Base-by-base conservation (phyloP, 2,329 filamentous ascomycete genomes). In the Nannizziopsis barbatae region DNA sequence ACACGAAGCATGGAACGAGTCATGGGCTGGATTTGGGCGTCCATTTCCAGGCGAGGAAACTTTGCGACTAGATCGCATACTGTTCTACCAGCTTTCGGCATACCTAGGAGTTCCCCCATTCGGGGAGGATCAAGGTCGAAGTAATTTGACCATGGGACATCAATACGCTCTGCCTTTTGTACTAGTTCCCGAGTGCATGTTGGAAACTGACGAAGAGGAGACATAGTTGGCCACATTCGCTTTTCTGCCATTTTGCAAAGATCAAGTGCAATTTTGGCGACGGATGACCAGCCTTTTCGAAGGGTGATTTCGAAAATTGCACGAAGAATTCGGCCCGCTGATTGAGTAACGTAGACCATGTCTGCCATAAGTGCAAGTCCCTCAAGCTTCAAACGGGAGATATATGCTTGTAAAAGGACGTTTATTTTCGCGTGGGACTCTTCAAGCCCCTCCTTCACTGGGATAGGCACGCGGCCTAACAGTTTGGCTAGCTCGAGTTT, bases 191-290 rank as follows among this genome's bases (percentile, higher is more conserved):
- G 75, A 2, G 89, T 81, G 60, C 88, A 95, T 35, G 73, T 71
- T 2, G 84, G 79, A 62, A 98, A 98, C 61, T 98, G 92, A 47
- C 92, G 80, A 30, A 98, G 74, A 9, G 93, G 92, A 33, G 87
- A 86, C 92, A 96, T 98, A 5, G 90, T 96, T 11, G 90, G 89
- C 92, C 92, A 98, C 93, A 98, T 98, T 43, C 93, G 79, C 74
- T 95, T 95, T 72, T 98, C 92, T 0, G 90, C 92, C 87, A 95
- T 96, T 71, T 98, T 98, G 71, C 93, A 98, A 46, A 98, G 76
- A 58, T 95, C 86, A 37, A 98, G 73, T 0, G 92, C 89, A 53
- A 84, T 87, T 70, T 92, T 95, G 7, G 92, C 86, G 2, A 96
- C 92, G 12, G 81, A 83, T 0, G 92, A 81, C 90, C 90, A 98